Base-by-base conservation (phyloP, 371 early-diverging fungal genomes). In the Mucor mucedo region DNA sequence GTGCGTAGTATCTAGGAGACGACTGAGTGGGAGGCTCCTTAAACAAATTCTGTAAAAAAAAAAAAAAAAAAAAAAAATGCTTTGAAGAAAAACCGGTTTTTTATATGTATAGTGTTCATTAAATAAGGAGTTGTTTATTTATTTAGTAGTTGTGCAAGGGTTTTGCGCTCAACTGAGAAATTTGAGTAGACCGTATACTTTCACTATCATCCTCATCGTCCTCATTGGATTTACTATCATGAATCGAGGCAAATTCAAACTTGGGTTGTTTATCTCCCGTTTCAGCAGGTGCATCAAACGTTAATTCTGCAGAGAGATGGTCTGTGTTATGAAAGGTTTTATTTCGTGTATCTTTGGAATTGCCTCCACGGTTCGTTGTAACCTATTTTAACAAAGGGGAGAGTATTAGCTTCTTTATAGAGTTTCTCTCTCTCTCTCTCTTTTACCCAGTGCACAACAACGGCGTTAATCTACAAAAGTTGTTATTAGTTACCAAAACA, bases 371-470 rank as follows among this genome's bases (percentile, higher is more conserved):
- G 42, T 65, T 65, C 16, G 64, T 72, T 32, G 70, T 70, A 27
- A 72, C 72, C 72, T 72, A 65, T 21, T 21, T 21, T 21, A 21
- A 21, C 21, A 21, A 21, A 21, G 0, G 21, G 21, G 21, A 21
- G 21, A 21, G 21, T 21, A 21, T 21, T 21, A 21, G 21, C 21
- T 21, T 21, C 21, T 21, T n/a, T n/a, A n/a, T n/a, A 21, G 1
- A 1, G 13, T 28, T 33, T 10, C 38, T 29, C 21, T 32, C 2
- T 1, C 11, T 30, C 4, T n/a, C n/a, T 39, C n/a, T 30, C 48
- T 4, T 2, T 56, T 72, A 85, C 85, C 86, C 86, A 85, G 58
- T 86, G 81, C 16, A 86, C 78, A n/a, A 81, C 73, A 40, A 83
- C 70, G 11, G 83, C 84, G 38, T 86, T 86, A 33, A 83, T 69